Evolutionary conservation across 2,329 filamentous ascomycete species (phyloP), one percentile per base, ranked within the genome.

Genomic region (Gaeumannomyces tritici): DNA sequence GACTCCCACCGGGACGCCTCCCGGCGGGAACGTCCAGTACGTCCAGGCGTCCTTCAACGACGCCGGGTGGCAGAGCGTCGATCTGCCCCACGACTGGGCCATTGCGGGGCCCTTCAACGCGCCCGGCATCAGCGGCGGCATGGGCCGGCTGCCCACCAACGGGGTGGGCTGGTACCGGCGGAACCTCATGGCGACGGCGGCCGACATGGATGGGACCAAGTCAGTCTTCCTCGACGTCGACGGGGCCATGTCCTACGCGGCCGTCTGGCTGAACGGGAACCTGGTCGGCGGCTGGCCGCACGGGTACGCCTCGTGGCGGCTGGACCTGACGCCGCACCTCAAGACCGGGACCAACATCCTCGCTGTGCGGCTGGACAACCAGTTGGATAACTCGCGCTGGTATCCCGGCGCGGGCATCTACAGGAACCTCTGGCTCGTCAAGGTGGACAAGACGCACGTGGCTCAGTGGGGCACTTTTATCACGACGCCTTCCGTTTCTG

Each of bases 331-430:
- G 0, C 74, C 75, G 0, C 77, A 78, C 63, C 59, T 72, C 21
- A 68, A 71, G 62, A 63, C 66, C 1, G 75, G 74, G 21, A 64
- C 67, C 1, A 80, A 83, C 61, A 63, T 72, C 27, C 70, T 83
- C 0, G 80, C 80, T 2, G 78, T 83, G 35, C 77, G 81, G 1
- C 66, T 83, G 5, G 80, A 83, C 60, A 81, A 83, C 64, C 71
- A 75, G 0, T 56, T 75, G 0, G 71, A 79, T 15, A 79, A 75
- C 4, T 79, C 80, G 7, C 75, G 80, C 15, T 83, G 80, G 80
- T 83, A 83, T 64, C 80, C 80, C 8, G 80, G 81, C n/a, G 80
- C 72, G 27, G 81, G 80, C 1, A 70, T 83, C n/a, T 83, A 83
- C 67, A 76, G 80, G 3, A 79, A 80, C 63, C 73, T 83, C 4